phyloP scores from a whole-genome alignment of 345 rosid genomes.

The Firmiana major region DNA sequence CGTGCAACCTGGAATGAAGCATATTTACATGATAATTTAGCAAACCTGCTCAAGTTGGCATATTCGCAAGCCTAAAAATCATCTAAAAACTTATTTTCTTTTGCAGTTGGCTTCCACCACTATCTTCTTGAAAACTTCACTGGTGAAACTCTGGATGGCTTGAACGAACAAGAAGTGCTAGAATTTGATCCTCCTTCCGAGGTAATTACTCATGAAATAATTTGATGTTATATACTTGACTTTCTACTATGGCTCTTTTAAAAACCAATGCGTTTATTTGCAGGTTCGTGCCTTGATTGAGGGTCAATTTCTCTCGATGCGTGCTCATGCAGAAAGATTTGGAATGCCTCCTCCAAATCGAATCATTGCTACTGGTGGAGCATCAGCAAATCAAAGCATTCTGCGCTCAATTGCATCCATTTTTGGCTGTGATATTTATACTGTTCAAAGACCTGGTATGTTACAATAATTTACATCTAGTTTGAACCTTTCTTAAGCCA shows the following conservation, averaged over 20 bases:
- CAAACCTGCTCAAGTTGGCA: background rate
- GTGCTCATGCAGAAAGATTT: conserved; percentile 82
- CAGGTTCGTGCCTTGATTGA: conserved; percentile 86
- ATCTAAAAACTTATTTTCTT: conserved; percentile 1
- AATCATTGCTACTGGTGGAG: conserved; percentile 90
- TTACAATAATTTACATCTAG: background rate
- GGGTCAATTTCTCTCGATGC: conserved; percentile 85
- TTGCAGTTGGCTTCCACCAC: conserved; percentile 73
- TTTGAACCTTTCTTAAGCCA: background rate
- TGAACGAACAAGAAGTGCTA: conserved; percentile 49
- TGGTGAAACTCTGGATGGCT: conserved; percentile 35
- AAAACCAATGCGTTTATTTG: conserved; percentile 16
- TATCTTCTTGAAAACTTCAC: conserved; percentile 54
- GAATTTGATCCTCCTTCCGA: conserved; percentile 78
- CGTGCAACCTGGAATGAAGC: background rate
- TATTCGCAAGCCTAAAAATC: background rate
- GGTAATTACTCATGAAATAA: conserved; percentile 34
- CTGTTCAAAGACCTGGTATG: conserved; percentile 80
- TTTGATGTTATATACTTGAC: background rate
- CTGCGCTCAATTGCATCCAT: conserved; percentile 62
- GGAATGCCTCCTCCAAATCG: conserved; percentile 90
- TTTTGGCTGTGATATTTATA: conserved; percentile 76
- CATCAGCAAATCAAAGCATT: conserved; percentile 70
- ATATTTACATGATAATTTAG: background rate
- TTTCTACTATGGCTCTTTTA: background rate